These are phyloP conservation scores for Marchantia paleacea DNA, from an alignment of 225 moss, liverwort and hornwort genomes.

Conservation along the genomic window DNA sequence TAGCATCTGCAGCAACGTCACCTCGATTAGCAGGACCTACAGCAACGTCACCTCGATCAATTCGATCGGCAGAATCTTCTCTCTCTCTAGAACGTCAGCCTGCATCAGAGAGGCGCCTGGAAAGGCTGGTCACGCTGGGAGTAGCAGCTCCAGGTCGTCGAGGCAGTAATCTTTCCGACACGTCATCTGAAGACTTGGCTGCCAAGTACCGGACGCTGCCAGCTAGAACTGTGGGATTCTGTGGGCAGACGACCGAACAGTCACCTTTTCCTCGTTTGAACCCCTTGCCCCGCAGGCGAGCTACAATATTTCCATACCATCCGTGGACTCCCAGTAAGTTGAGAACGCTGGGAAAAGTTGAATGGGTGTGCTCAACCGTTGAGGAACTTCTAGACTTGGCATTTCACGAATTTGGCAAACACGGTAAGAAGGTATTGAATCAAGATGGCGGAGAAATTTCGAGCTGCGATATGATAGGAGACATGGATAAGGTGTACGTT, in stretches of 20 bases:
- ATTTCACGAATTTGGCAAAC: constrained; percentile 38
- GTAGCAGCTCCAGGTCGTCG: constrained; percentile 10
- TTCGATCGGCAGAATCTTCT: constrained; percentile 13
- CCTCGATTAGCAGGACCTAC: too few relatives aligned
- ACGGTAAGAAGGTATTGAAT: constrained; percentile 24
- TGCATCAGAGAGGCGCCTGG: constrained; percentile 18
- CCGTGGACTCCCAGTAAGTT: constrained; percentile 27
- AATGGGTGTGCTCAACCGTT: constrained; percentile 31
- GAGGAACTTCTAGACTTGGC: constrained; percentile 28
- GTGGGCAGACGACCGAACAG: background rate
- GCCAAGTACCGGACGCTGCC: constrained; percentile 20
- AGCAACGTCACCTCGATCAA: background rate
- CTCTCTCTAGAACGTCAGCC: constrained; percentile 3
- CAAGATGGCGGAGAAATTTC: constrained; percentile 41
- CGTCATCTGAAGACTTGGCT: constrained; percentile 11
- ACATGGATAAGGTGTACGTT: constrained; percentile 39
- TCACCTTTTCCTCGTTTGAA: background rate
- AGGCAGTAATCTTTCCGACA: background rate
- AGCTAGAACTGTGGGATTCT: background rate
- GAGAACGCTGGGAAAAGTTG: constrained; percentile 35
- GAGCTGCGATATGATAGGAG: constrained; percentile 34
- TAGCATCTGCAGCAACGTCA: background rate
- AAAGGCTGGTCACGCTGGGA: constrained; percentile 20
- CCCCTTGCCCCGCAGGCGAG: constrained; percentile 24
- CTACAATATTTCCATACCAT: constrained; percentile 44